Evolutionary conservation across 805 yeast species (phyloP).

Genomic region (Suhomyces faveliae): DNA sequence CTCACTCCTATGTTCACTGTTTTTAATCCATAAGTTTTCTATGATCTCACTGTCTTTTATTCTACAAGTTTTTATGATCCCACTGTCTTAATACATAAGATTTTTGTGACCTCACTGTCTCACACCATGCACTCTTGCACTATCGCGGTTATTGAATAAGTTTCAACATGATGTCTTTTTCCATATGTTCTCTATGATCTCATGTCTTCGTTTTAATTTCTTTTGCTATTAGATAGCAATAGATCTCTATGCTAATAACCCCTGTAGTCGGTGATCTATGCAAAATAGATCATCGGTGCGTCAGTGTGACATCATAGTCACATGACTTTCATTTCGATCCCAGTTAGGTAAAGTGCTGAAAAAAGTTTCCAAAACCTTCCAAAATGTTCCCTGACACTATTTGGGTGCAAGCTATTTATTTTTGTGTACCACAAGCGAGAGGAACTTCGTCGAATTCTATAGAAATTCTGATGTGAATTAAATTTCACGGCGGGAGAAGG

Average conservation of each 20-base stretch:
- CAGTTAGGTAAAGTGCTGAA: conserved; percentile 4
- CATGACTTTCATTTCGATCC: neutral
- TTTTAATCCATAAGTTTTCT: neutral
- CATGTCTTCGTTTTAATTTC: neutral
- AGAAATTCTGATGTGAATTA: conserved; percentile 6
- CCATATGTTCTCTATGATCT: neutral
- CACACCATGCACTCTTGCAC: too few species aligned
- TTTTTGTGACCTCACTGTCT: too few species aligned
- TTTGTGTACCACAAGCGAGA: conserved; percentile 2
- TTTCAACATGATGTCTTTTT: neutral
- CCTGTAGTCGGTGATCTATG: neutral
- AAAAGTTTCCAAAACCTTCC: conserved; percentile 5
- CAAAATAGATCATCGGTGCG: neutral
- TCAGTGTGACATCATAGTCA: neutral
- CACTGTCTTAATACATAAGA: neutral
- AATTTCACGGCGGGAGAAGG: conserved; percentile 4
- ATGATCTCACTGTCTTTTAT: too few species aligned
- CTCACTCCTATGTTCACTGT: too few species aligned
- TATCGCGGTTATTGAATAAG: too few species aligned
- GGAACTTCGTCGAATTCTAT: conserved; percentile 13
- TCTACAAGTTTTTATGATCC: neutral
- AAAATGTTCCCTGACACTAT: conserved; percentile 3
- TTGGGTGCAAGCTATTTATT: conserved; percentile 6
- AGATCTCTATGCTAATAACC: neutral
- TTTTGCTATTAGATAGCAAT: neutral